Percentiles rank a stretch among this genome's conserved stretches.
These are phyloP conservation scores for Forsythia suspensa DNA, from an alignment of 257 asterid genomes.

Conservation along the genomic window DNA sequence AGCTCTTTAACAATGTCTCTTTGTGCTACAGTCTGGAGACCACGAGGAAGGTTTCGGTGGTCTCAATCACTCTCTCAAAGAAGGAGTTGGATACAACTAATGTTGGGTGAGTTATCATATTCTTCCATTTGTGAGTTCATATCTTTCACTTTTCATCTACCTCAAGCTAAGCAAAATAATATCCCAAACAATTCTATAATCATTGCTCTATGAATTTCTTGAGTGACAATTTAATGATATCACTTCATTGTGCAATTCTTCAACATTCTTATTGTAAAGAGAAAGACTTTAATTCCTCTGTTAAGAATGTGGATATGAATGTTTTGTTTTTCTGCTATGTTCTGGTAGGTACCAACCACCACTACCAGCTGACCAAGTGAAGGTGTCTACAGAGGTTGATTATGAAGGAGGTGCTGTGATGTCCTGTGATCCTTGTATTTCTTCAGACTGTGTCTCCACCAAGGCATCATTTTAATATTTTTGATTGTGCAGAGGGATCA, in stretches of 20 bases:
- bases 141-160: not conserved
- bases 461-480: conserved; percentile 22
- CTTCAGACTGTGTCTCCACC: not conserved
- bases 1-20: not conserved
- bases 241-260: not conserved
- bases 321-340: not conserved
- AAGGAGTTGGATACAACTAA: conserved; percentile 63
- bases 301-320: not conserved
- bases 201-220: not conserved
- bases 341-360: conserved; percentile 82
- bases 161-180: not conserved
- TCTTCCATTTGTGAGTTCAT: conserved; percentile 28
- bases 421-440: not conserved
- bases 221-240: not conserved
- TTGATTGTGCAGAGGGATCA: conserved; percentile 58
- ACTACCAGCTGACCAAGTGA: conserved; percentile 91
- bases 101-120: conserved; percentile 69
- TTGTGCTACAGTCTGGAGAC: conserved; percentile 68
- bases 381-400: conserved; percentile 60
- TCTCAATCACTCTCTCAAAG: conserved; percentile 76
- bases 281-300: not conserved
- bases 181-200: not conserved
- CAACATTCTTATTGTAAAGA: not conserved
- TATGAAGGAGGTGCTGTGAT: conserved; percentile 60
- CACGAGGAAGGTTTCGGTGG: conserved; percentile 91